These are phyloP conservation scores for Clitoria ternatea DNA, from an alignment of 306 rosid genomes.

Conservation along the genomic window DNA sequence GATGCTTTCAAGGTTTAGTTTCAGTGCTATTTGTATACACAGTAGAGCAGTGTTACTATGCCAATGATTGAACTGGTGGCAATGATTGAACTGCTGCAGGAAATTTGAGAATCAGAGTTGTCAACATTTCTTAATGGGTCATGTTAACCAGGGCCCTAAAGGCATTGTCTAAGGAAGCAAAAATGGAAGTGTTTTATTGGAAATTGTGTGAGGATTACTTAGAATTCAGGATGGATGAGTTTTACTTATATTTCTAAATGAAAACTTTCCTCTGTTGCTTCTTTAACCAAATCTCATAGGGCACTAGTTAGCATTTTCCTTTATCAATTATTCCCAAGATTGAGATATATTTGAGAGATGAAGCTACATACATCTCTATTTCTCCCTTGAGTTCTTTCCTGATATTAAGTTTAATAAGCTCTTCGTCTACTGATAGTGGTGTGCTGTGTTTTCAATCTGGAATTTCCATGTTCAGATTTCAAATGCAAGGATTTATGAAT, in stretches of 20 bases:
- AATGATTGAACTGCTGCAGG: not conserved
- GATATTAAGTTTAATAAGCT: not conserved
- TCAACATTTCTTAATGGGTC: too few relatives aligned
- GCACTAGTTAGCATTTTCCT: too few relatives aligned
- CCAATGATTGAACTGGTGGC: not conserved
- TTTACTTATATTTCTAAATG: too few relatives aligned
- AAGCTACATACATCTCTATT: not conserved
- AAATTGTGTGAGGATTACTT: too few relatives aligned
- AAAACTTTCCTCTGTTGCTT: too few relatives aligned
- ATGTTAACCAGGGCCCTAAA: too few relatives aligned
- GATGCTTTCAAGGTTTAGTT: not conserved
- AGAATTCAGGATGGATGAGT: too few relatives aligned
- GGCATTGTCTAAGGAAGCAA: too few relatives aligned
- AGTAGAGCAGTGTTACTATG: not conserved
- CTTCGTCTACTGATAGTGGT: not conserved
- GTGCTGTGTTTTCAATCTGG: not conserved
- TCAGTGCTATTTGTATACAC: not conserved
- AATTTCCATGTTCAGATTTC: not conserved
- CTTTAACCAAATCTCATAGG: too few relatives aligned
- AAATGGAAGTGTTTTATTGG: too few relatives aligned
- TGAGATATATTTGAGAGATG: not conserved
- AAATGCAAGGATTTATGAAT: slow-evolving; percentile 2
- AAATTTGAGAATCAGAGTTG: not conserved
- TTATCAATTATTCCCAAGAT: not conserved
- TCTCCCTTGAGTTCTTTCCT: not conserved